Evolutionary conservation across 192 early-diverging fungal genomes (phyloP).

Genomic region (Irineochytrium annulatum): DNA sequence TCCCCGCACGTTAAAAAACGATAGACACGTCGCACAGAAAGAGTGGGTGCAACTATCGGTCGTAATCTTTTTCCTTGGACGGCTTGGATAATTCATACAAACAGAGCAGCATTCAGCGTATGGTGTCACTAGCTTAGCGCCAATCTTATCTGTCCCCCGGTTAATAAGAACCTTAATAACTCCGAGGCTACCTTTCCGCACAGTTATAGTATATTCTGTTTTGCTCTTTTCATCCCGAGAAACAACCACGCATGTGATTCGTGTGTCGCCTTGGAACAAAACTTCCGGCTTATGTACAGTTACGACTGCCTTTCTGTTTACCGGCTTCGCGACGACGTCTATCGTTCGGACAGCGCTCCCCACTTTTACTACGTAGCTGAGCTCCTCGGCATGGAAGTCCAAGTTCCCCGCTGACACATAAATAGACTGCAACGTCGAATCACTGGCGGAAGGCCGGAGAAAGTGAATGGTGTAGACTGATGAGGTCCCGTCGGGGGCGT

Average conservation of each 20-base stretch:
- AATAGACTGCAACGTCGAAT: constrained; percentile 31
- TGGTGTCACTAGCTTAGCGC: too few relatives aligned
- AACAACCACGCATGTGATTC: constrained; percentile 17
- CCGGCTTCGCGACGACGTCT: neutral
- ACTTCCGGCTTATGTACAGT: neutral
- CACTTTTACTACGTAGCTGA: constrained; percentile 24
- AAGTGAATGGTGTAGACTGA: constrained; percentile 31
- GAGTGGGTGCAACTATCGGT: constrained; percentile 21
- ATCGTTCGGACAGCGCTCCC: neutral
- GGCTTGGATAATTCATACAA: constrained; percentile 4
- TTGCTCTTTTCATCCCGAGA: constrained; percentile 16
- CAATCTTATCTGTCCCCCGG: too few relatives aligned
- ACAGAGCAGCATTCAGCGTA: too few relatives aligned
- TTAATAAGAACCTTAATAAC: neutral
- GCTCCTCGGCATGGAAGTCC: constrained; percentile 38
- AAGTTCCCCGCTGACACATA: constrained; percentile 22
- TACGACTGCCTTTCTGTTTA: constrained; percentile 3
- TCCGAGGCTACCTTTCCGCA: constrained; percentile 18
- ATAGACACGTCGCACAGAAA: constrained; percentile 34
- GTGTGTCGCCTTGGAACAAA: constrained; percentile 24
- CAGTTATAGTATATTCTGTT: constrained; percentile 10
- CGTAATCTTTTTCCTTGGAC: neutral
- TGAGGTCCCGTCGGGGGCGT: constrained; percentile 41
- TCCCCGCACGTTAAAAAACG: constrained; percentile 14
- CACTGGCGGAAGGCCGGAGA: constrained; percentile 31